Evolutionary conservation across 371 early-diverging fungal genomes (phyloP), one percentile per base, ranked within the genome.

Genomic region (Smittium culicis): DNA sequence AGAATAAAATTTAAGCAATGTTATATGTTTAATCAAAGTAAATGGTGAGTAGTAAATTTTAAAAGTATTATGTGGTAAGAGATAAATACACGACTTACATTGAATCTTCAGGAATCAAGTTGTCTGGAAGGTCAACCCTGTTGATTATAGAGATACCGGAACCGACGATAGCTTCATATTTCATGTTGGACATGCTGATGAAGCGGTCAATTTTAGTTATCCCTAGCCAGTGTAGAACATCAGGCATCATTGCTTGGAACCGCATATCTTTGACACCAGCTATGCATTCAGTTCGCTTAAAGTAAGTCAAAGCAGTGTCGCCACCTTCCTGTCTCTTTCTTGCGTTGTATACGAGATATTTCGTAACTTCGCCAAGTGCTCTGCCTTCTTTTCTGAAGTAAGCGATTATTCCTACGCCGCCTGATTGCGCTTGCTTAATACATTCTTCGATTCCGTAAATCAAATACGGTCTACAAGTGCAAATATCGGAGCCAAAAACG

Each of bases 181-280:
- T 96, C 91, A 90, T 88, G 73, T 89, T 90, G 24, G 90, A 89
- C 91, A 91, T 91, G 32, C 89, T 88, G 79, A 94, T 93, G 84
- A 96, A 89, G 35, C 89, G 81, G 73, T 96, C 96, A 76, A 96
- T 93, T 76, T 92, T 93, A 69, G 85, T 83, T 70, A 96, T 90
- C 30, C 96, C 95, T 29, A 96, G 78, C 96, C 96, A 96, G 70
- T 96, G 96, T 71, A 96, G 78, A 2, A 94, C 92, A 75, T 96
- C 96, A 20, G 96, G 96, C 96, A 96, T 96, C 67, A 94, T 76
- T 2, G 94, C 94, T 73, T 96, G 96, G 89, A 94, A 96, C 24
- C 96, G 82, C 91, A 93, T 91, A 72, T 96, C 96, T 79, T 95
- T 94, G 59, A 96, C 96, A 31, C 96, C 96, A 17, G 96, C 96